Conservation (phyloP, 768 basidiomycete species). For the Gelatoporia subvermispora region DNA sequence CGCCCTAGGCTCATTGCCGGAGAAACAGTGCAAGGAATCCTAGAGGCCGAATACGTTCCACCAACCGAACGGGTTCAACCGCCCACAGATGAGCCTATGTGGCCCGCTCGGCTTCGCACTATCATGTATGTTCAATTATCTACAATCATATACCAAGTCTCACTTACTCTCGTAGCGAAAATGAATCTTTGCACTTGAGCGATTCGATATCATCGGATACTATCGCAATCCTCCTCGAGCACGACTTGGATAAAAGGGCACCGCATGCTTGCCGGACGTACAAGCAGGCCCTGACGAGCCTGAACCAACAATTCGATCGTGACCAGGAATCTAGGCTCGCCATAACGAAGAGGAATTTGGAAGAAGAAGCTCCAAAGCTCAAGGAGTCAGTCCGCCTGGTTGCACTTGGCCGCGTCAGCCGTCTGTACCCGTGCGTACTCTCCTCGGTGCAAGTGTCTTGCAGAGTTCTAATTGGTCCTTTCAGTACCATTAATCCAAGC, state of each 20-base stretch:
- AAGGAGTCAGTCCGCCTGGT: no score
- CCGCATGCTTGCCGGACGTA: not conserved
- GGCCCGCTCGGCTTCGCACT: no score
- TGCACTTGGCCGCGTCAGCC: no score
- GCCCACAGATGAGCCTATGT: no score
- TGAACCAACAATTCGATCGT: not conserved
- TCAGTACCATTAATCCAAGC: no score
- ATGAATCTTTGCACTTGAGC: not conserved
- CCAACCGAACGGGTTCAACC: not conserved
- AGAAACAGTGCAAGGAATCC: slow-evolving; percentile 14
- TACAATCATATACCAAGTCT: no score
- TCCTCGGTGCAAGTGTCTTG: no score
- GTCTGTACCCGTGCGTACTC: no score
- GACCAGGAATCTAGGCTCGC: not conserved
- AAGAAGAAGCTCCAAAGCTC: no score
- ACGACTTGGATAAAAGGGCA: slow-evolving; percentile 1
- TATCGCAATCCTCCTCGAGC: slow-evolving; percentile 3
- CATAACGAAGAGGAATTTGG: not conserved
- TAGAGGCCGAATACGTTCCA: slow-evolving; percentile 4
- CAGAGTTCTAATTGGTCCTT: no score
- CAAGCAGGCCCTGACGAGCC: not conserved
- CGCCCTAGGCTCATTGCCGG: slow-evolving; percentile 7
- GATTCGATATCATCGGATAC: slow-evolving; percentile 1
- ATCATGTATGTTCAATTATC: no score
- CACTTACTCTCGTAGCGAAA: not conserved